Conservation (phyloP, 1,139 yeast species). For the Lodderomyces metapsilosis region DNA sequence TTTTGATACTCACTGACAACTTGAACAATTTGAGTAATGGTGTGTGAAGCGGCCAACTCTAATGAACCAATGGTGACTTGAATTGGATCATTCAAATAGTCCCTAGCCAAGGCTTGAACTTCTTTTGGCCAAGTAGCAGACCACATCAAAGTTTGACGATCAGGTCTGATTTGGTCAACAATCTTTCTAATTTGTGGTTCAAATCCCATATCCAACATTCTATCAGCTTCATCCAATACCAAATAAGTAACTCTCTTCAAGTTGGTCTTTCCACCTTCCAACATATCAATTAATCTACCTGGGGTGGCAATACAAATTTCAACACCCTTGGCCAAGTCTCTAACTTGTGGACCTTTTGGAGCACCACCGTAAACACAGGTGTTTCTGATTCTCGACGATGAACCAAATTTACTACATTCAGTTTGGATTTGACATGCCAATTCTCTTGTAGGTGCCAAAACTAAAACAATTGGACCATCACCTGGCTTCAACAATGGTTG, state of each 20-base stretch:
- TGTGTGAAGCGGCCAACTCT: constrained; percentile 95
- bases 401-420: constrained; percentile 94
- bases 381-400: constrained; percentile 88
- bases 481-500: constrained; percentile 91
- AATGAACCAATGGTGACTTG: constrained; percentile 96
- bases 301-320: constrained; percentile 97
- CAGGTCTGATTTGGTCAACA: constrained; percentile 94
- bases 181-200: constrained; percentile 96
- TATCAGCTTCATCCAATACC: constrained; percentile 95
- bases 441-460: constrained; percentile 98
- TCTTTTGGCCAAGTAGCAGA: constrained; percentile 99
- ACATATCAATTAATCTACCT: constrained; percentile 97
- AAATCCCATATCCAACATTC: constrained; percentile 97
- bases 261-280: constrained; percentile 92
- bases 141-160: constrained; percentile 99
- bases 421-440: constrained; percentile 95
- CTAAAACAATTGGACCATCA: constrained; percentile 96
- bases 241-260: constrained; percentile 93
- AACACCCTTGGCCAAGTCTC: constrained; percentile 92
- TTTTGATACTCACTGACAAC: constrained; percentile 90
- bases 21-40: constrained; percentile 90
- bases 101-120: constrained; percentile 88
- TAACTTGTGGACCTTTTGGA: constrained; percentile 94
- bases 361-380: constrained; percentile 99
- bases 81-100: constrained; percentile 87